phyloP scores from a whole-genome alignment of 129 eudicot genomes.

The Chrysanthemum makinoi region DNA sequence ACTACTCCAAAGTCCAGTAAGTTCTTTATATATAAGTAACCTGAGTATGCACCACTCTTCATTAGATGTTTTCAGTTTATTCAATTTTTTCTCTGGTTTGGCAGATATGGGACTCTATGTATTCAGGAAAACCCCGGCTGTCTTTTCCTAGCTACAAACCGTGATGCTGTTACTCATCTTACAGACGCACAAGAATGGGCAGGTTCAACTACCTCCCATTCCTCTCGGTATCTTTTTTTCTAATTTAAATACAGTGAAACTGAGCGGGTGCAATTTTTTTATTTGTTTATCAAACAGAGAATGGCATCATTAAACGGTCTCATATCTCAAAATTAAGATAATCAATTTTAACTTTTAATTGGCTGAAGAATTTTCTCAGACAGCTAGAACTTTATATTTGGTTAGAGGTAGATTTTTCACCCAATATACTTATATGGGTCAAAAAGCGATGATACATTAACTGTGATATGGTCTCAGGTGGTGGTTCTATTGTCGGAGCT shows the following conservation, averaged over 20 bases:
- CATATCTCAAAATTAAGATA: constrained; percentile 5
- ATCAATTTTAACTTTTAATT: neutral
- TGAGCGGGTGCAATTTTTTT: too few relatives aligned
- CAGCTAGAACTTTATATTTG: neutral
- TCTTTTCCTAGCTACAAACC: constrained; percentile 94
- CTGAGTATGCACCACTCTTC: constrained; percentile 4
- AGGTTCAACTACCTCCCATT: constrained; percentile 49
- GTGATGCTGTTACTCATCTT: constrained; percentile 97
- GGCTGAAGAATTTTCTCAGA: constrained; percentile 13
- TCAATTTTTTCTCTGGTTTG: constrained; percentile 6
- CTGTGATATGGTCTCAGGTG: constrained; percentile 56
- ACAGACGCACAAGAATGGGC: constrained; percentile 99
- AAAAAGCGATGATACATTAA: too few relatives aligned
- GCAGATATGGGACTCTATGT: constrained; percentile 93
- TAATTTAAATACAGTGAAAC: neutral
- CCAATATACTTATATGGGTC: too few relatives aligned
- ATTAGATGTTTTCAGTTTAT: neutral
- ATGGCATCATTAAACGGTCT: constrained; percentile 11
- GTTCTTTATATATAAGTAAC: constrained; percentile 28
- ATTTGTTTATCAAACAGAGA: neutral
- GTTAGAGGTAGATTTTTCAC: too few relatives aligned
- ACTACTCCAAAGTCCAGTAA: constrained; percentile 97
- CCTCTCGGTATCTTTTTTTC: neutral
- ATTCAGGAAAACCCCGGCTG: constrained; percentile 98
- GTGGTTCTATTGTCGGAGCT: constrained; percentile 99